Conservation (phyloP, 176 grass and related monocot genomes). For the Cenchrus purpureus region DNA sequence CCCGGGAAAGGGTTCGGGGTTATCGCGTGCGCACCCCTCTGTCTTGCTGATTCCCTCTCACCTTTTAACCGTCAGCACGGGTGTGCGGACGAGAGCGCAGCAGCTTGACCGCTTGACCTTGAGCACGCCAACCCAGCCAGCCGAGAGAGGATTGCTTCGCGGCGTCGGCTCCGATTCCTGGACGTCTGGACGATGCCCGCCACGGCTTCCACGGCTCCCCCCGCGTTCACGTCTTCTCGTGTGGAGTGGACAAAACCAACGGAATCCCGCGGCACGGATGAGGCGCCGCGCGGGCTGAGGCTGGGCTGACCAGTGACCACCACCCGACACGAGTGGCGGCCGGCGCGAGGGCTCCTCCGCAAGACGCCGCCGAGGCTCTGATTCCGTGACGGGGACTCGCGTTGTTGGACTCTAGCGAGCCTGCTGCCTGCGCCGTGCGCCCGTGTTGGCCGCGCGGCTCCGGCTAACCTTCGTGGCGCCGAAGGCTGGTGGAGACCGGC, state of each 20-base stretch:
- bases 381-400: slow-evolving; percentile 30
- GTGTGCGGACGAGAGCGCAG: slow-evolving; percentile 27
- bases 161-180: not conserved
- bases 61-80: not conserved
- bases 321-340: not conserved
- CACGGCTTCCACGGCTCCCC: not conserved
- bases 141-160: not conserved
- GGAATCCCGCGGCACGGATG: not conserved
- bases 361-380: slow-evolving; percentile 4
- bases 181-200: not conserved
- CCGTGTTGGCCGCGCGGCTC: not conserved
- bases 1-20: too few relatives aligned
- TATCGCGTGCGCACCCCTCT: not conserved
- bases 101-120: too few relatives aligned
- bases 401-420: not conserved
- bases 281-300: not conserved
- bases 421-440: not conserved
- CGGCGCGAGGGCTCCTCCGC: not conserved
- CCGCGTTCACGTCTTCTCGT: not conserved
- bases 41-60: not conserved
- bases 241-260: not conserved
- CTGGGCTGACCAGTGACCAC: not conserved
- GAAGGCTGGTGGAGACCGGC: not conserved
- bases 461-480: too few relatives aligned
- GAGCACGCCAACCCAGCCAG: not conserved